Conservation (phyloP, 75 land plant genomes). For the Selaginella tamariscina region DNA sequence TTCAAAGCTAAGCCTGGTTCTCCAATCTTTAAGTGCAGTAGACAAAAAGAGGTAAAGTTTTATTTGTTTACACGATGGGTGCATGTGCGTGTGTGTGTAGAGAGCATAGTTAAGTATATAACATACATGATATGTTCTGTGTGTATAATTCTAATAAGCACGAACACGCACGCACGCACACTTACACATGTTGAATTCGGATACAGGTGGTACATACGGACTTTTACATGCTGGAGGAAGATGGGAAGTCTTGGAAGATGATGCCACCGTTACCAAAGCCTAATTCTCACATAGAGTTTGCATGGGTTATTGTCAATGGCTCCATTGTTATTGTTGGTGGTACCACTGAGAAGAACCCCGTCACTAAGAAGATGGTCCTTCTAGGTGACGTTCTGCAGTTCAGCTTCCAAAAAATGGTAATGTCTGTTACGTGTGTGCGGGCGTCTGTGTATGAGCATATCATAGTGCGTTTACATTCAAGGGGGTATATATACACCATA, state of each 20-base stretch:
- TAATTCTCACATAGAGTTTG: conserved; percentile 89
- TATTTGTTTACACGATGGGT: not conserved
- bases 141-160: not conserved
- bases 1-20: conserved; percentile 97
- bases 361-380: conserved; percentile 75
- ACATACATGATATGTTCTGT: not conserved
- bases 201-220: conserved; percentile 75
- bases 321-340: conserved; percentile 77
- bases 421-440: not conserved
- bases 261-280: conserved; percentile 81
- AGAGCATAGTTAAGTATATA: too few species aligned
- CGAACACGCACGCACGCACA: not conserved
- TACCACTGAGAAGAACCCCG: conserved; percentile 85
- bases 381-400: conserved; percentile 79
- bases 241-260: conserved; percentile 52
- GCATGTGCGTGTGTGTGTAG: too few species aligned
- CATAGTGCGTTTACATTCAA: too few species aligned
- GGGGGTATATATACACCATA: too few species aligned
- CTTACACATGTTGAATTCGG: not conserved
- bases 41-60: conserved; percentile 64
- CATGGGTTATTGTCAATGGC: conserved; percentile 80
- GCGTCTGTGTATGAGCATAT: too few species aligned
- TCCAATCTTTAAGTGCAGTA: conserved; percentile 81
- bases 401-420: conserved; percentile 46
- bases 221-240: conserved; percentile 81